These are phyloP conservation scores for Apium graveolens DNA, from an alignment of 129 eudicot species.

Conservation along the genomic window DNA sequence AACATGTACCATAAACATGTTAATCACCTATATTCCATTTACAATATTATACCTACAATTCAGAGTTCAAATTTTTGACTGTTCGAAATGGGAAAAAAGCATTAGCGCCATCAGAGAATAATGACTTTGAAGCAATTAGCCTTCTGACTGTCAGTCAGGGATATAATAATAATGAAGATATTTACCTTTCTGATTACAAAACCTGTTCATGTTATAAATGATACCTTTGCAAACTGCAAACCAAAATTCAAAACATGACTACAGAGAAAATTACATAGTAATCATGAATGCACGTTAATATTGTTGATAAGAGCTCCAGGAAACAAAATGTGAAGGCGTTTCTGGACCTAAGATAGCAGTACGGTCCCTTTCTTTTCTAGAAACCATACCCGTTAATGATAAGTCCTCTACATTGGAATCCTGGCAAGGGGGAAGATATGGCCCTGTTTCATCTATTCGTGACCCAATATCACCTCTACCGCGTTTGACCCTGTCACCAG, in stretches of 20 bases:
- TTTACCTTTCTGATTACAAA: neutral
- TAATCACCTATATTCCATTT: neutral
- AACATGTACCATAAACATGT: neutral
- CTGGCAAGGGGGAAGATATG: slow-evolving; percentile 43
- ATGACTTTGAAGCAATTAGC: neutral
- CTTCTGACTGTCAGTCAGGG: neutral
- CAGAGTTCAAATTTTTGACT: neutral
- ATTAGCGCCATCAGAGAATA: neutral
- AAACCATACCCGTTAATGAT: slow-evolving; percentile 14
- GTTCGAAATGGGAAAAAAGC: neutral
- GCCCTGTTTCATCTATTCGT: slow-evolving; percentile 95
- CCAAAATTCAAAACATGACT: too few species aligned
- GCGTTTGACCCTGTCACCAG: slow-evolving; percentile 63
- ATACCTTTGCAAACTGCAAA: neutral
- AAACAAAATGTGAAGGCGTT: slow-evolving; percentile 34
- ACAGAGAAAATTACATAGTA: too few species aligned
- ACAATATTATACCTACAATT: neutral
- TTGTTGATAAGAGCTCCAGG: slow-evolving; percentile 36
- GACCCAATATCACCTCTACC: slow-evolving; percentile 93
- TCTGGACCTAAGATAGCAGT: slow-evolving; percentile 47
- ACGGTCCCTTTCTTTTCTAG: slow-evolving; percentile 20
- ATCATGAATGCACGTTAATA: too few species aligned
- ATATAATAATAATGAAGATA: neutral
- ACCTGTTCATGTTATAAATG: neutral
- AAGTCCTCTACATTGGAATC: slow-evolving; percentile 27